phyloP scores from a whole-genome alignment of 345 rosid genomes.

The Ailanthus altissimus region DNA sequence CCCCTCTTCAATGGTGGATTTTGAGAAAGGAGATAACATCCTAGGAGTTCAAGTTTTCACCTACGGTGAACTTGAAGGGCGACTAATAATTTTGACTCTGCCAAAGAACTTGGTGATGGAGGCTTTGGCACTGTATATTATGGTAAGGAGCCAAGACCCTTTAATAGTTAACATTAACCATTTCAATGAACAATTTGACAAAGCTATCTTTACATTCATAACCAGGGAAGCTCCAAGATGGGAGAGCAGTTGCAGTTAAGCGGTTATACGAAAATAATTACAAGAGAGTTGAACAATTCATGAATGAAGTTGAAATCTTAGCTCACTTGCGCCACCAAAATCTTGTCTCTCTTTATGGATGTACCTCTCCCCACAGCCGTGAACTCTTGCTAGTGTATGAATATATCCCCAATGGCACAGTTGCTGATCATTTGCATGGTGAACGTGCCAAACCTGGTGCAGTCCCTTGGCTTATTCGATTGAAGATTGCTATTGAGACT shows the following conservation, averaged over 20 bases:
- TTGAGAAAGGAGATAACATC: conserved; percentile 43
- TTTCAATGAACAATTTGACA: neutral
- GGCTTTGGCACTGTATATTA: conserved; percentile 88
- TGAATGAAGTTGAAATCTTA: conserved; percentile 80
- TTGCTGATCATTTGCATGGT: conserved; percentile 87
- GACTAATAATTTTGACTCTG: conserved; percentile 65
- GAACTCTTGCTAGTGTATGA: conserved; percentile 84
- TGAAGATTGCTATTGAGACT: conserved; percentile 85
- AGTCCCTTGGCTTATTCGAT: conserved; percentile 61
- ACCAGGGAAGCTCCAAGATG: conserved; percentile 72
- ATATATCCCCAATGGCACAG: conserved; percentile 80
- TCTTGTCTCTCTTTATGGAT: conserved; percentile 80
- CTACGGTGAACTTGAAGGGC: conserved; percentile 70
- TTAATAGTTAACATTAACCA: neutral
- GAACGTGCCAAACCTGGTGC: conserved; percentile 58
- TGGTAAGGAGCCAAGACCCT: conserved; percentile 43
- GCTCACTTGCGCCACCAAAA: conserved; percentile 63
- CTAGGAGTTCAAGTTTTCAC: conserved; percentile 57
- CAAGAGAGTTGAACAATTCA: conserved; percentile 77
- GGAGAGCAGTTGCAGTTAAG: conserved; percentile 80
- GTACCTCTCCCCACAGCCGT: conserved; percentile 77
- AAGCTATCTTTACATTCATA: neutral
- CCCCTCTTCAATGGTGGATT: conserved; percentile 43
- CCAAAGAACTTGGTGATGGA: conserved; percentile 84
- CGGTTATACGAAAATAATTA: conserved; percentile 75